Evolutionary conservation across 306 rosid genomes (phyloP).

Genomic region (Hippophae rhamnoides): DNA sequence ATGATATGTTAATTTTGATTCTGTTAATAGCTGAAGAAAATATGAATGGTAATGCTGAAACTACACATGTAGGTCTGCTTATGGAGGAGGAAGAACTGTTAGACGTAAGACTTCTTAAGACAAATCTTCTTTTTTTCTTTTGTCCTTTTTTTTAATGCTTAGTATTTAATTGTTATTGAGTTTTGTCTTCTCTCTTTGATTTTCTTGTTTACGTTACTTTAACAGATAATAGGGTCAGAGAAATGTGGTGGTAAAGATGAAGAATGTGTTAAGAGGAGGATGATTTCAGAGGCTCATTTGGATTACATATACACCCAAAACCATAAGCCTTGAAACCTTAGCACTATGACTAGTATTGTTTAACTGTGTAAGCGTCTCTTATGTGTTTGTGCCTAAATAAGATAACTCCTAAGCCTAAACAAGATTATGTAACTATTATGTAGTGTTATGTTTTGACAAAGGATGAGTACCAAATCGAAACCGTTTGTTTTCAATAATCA

Average conservation of each 20-base stretch:
- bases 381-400: neutral
- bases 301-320: conserved; percentile 80
- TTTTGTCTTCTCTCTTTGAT: neutral
- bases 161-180: neutral
- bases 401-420: neutral
- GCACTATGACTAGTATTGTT: neutral
- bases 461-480: no score
- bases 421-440: no score
- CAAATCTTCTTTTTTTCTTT: neutral
- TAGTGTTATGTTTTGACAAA: no score
- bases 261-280: conserved; percentile 41
- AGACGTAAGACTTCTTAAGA: conserved; percentile 22
- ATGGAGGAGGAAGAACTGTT: conserved; percentile 11
- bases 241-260: conserved; percentile 36
- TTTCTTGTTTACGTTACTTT: conserved; percentile 2
- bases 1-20: conserved; percentile 11
- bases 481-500: no score
- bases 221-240: conserved; percentile 40
- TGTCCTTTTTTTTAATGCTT: neutral
- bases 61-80: conserved; percentile 7
- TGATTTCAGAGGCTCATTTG: conserved; percentile 64
- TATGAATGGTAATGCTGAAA: conserved; percentile 12
- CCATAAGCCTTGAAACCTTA: conserved; percentile 53
- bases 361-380: neutral
- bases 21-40: conserved; percentile 28